These are phyloP conservation scores for Parasitella parasitica DNA, from an alignment of 371 early-diverging fungal species.

Conservation along the genomic window DNA sequence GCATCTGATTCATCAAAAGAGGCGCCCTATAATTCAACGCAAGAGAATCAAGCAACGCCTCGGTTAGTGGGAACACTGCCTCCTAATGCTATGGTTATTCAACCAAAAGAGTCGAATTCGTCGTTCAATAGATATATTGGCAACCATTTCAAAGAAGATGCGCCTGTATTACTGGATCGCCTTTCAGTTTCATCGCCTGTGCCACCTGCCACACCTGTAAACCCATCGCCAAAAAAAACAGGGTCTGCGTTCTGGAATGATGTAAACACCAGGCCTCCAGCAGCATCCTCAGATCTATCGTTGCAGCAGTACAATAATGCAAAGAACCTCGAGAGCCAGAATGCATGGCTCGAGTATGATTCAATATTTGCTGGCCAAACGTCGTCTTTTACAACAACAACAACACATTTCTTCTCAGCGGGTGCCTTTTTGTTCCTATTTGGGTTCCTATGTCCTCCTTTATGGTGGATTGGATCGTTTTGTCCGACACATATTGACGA, in stretches of 20 bases:
- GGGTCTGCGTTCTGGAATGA: slow-evolving; percentile 11
- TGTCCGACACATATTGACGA: slow-evolving; percentile 20
- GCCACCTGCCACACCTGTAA: background rate
- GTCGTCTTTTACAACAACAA: background rate
- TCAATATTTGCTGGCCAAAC: background rate
- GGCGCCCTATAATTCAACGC: background rate
- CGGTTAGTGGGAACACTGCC: slow-evolving; percentile 7
- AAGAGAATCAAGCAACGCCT: background rate
- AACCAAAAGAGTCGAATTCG: slow-evolving; percentile 3
- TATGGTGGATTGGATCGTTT: slow-evolving; percentile 46
- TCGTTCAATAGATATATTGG: slow-evolving; percentile 16
- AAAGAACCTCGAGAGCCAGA: background rate
- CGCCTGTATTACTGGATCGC: slow-evolving; percentile 12
- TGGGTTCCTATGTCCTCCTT: slow-evolving; percentile 41
- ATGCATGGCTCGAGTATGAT: slow-evolving; percentile 1
- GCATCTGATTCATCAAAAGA: background rate
- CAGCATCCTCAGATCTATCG: background rate
- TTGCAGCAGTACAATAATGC: background rate
- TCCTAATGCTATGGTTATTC: background rate
- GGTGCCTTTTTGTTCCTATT: slow-evolving; percentile 39
- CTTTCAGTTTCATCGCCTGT: background rate
- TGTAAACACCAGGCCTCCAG: background rate
- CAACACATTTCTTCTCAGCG: slow-evolving; percentile 18
- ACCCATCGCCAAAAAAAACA: background rate
- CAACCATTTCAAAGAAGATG: slow-evolving; percentile 12